Base-by-base conservation (phyloP, 164 flowering plant genomes). In the Piper longum region DNA sequence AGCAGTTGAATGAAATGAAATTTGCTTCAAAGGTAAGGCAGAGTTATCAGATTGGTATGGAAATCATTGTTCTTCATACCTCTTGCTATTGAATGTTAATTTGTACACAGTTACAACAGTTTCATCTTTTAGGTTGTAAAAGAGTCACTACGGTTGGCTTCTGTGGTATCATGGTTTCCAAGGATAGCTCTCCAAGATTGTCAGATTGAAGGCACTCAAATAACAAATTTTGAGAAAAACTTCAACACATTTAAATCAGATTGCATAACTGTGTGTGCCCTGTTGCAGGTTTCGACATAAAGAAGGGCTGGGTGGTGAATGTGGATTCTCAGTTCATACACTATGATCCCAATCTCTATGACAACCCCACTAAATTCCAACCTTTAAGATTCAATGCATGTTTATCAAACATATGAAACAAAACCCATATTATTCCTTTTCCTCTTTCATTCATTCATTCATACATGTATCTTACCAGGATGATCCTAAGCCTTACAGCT, bases 351-450 rank as follows among this genome's bases (percentile, higher is more conserved):
- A 54, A 63, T 3, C 56, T 79, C 3, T 78, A 82, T 69, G 61
- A 72, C 52, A 76, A 85, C 7, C 84, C 95, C 9, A 43, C 64
- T 60, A 56, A 59, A 48, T 85, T 87, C 72, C 63, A 69, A 69
- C 95, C 93, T 43, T 69, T 76, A 42, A 79, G 93, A 59, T 84
- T 78, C 69, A 71, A 79, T 61, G 93, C 83, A 73, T 73, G 81
- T 64, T 9, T 66, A 16, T 60, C 19, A 1, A 7, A 56, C 36
- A 7, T 5, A 16, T 4, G 5, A 17, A n/a, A n/a, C 9, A 2
- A 8, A 4, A 55, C 19, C 57, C 19, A 55, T 8, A 55, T 7
- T 16, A 16, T n/a, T 7, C 16, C 4, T n/a, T n/a, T 56, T n/a
- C 2, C 17, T 0, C 5, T 55, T 55, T 16, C 2, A 14, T 4